Evolutionary conservation across 129 eudicot species (phyloP).

Genomic region (Silybum marianum): DNA sequence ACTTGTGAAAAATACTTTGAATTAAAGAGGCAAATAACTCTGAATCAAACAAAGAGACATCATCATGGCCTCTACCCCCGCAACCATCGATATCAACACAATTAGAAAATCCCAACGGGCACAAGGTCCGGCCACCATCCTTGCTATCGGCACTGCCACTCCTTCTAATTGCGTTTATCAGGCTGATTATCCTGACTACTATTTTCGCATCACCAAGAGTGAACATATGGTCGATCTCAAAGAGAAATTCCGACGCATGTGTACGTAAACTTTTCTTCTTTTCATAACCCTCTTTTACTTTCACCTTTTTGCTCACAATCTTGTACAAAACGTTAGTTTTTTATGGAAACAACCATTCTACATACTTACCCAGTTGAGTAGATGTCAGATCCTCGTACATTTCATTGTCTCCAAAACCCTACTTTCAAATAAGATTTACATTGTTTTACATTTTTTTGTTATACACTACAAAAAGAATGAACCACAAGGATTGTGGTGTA

Average conservation of each 20-base stretch:
- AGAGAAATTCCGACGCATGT: constrained; percentile 33
- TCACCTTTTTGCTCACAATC: background rate
- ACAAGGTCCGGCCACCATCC: constrained; percentile 24
- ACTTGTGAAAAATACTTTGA: background rate
- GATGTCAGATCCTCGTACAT: background rate
- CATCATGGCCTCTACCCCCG: background rate
- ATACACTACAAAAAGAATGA: no score
- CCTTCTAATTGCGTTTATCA: constrained; percentile 33
- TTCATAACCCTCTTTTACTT: background rate
- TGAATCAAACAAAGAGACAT: no score
- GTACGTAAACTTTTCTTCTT: constrained; percentile 1
- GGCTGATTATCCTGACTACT: constrained; percentile 36
- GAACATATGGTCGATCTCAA: constrained; percentile 38
- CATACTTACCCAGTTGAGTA: no score
- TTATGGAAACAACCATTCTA: no score
- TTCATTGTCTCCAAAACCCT: background rate
- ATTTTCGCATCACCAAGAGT: constrained; percentile 36
- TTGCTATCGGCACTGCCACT: constrained; percentile 41
- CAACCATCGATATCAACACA: background rate
- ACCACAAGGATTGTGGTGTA: no score
- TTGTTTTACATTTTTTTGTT: background rate
- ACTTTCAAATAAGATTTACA: background rate
- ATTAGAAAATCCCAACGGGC: constrained; percentile 35
- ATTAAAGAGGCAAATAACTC: background rate
- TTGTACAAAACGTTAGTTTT: no score